phyloP scores from a whole-genome alignment of 768 basidiomycete species.

The Boletus rubescentipes region DNA sequence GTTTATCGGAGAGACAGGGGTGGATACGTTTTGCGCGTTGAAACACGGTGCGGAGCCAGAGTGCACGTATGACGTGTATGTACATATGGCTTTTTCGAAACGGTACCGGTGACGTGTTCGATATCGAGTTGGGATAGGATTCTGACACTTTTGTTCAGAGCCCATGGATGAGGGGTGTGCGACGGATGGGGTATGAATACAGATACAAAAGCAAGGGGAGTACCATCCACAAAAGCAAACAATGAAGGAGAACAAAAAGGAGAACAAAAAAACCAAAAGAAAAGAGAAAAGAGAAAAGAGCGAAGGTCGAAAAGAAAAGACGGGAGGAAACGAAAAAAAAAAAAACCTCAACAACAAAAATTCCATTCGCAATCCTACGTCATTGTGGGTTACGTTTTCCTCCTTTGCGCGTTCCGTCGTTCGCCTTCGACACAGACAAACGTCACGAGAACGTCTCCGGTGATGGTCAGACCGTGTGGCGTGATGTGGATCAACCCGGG shows the following conservation, averaged over 20 bases:
- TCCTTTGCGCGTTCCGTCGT: constrained; percentile 29
- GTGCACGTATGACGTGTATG: too few relatives aligned
- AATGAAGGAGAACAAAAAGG: neutral
- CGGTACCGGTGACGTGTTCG: neutral
- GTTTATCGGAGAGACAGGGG: too few relatives aligned
- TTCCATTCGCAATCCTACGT: too few relatives aligned
- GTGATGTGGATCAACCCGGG: constrained; percentile 34
- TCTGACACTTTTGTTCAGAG: too few relatives aligned
- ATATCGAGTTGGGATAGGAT: too few relatives aligned
- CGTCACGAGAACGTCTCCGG: constrained; percentile 32
- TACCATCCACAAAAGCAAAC: neutral
- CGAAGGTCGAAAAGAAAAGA: neutral
- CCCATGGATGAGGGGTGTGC: neutral
- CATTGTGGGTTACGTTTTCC: constrained; percentile 2
- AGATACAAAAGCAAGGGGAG: neutral
- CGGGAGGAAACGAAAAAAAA: neutral
- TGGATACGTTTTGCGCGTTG: too few relatives aligned
- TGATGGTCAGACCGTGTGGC: constrained; percentile 33
- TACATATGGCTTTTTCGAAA: too few relatives aligned
- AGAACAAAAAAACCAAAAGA: neutral
- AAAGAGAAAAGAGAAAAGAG: neutral
- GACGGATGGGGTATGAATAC: neutral
- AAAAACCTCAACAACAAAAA: too few relatives aligned
- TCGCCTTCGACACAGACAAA: constrained; percentile 35
- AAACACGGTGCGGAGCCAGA: too few relatives aligned